Evolutionary conservation across 192 early-diverging fungal species (phyloP).

Genomic region (Dissophora globulifera): DNA sequence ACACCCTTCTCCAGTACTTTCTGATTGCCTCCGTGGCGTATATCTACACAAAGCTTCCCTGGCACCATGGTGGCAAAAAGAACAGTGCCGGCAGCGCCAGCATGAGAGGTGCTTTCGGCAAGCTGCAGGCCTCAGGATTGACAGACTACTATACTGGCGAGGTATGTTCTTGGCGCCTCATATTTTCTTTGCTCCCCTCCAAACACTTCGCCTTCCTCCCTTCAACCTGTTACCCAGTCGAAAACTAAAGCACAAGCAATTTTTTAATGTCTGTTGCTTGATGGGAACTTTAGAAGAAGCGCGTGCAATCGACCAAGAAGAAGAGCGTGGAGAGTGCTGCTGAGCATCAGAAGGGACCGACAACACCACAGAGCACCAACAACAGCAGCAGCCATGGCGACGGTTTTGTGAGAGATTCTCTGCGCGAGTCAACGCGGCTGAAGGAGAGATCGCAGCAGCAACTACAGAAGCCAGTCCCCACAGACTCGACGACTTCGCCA

Average conservation of each 20-base stretch:
- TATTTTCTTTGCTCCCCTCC: too few relatives aligned
- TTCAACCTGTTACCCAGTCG: too few relatives aligned
- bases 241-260: not conserved
- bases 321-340: not conserved
- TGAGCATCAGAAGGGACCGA: not conserved
- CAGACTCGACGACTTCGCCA: not conserved
- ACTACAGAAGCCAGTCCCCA: too few relatives aligned
- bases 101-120: not conserved
- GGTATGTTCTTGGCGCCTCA: too few relatives aligned
- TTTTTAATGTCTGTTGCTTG: not conserved
- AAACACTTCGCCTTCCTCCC: too few relatives aligned
- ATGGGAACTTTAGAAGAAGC: slow-evolving; percentile 1
- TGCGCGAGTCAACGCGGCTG: too few relatives aligned
- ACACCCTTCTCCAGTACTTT: slow-evolving; percentile 13
- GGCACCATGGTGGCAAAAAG: slow-evolving; percentile 15
- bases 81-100: not conserved
- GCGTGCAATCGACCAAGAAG: not conserved
- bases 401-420: too few relatives aligned
- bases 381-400: not conserved
- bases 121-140: slow-evolving; percentile 5
- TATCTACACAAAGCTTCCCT: not conserved
- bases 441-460: too few relatives aligned
- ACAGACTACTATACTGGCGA: not conserved
- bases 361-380: not conserved
- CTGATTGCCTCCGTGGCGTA: slow-evolving; percentile 14